These are phyloP conservation scores for Prunella vulgaris DNA, from an alignment of 257 asterid genomes.

Conservation along the genomic window DNA sequence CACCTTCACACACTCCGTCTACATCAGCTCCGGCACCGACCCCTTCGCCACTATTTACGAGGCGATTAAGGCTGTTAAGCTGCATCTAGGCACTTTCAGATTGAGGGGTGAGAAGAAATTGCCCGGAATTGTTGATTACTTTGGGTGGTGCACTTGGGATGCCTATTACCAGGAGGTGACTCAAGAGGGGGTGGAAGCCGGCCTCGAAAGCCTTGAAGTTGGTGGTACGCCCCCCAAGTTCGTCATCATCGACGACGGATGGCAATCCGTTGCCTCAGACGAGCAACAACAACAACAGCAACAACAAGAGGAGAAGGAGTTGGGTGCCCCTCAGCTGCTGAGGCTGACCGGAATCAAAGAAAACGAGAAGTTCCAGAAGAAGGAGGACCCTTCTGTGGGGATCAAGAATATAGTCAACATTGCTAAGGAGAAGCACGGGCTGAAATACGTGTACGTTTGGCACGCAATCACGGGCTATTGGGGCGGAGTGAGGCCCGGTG, in stretches of 20 bases:
- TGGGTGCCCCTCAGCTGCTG: constrained; percentile 31
- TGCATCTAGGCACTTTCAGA: constrained; percentile 57
- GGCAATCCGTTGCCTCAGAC: constrained; percentile 71
- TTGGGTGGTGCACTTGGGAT: constrained; percentile 97
- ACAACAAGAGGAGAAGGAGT: constrained; percentile 1
- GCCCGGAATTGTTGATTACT: constrained; percentile 65
- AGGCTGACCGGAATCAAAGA: constrained; percentile 79
- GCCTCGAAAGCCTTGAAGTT: constrained; percentile 54
- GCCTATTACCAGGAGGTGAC: constrained; percentile 84
- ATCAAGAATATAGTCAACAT: constrained; percentile 62
- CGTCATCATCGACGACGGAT: constrained; percentile 83
- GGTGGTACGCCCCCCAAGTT: constrained; percentile 71
- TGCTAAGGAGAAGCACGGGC: constrained; percentile 63
- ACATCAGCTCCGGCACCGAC: constrained; percentile 59
- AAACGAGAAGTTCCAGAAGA: constrained; percentile 57
- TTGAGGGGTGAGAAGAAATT: constrained; percentile 63
- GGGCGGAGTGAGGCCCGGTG: constrained; percentile 85
- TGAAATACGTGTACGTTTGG: constrained; percentile 78
- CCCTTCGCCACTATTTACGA: constrained; percentile 57
- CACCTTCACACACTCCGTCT: constrained; percentile 51
- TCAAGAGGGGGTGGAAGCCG: constrained; percentile 80
- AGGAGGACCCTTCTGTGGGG: constrained; percentile 55
- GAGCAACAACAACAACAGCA: constrained; percentile 7
- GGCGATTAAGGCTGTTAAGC: constrained; percentile 54
- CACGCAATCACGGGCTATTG: constrained; percentile 84